Evolutionary conservation across 768 basidiomycete species (phyloP).

Genomic region (Boletus eberwhitei): DNA sequence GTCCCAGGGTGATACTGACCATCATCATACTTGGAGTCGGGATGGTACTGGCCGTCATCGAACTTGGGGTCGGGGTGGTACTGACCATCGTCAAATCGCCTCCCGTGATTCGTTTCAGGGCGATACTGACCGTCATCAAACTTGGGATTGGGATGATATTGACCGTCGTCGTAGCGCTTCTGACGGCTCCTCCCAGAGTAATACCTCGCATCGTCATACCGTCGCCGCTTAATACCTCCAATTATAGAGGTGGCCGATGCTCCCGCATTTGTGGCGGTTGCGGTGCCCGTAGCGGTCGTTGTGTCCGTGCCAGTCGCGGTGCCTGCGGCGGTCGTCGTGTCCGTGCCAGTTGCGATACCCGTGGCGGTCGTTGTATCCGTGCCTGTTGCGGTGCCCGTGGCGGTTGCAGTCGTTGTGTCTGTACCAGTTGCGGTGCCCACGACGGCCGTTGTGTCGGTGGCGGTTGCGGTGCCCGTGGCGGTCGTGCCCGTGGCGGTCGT

Average conservation of each 20-base stretch:
- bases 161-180: slow-evolving; percentile 10
- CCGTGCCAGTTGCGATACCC: neutral
- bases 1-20: slow-evolving; percentile 2
- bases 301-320: neutral
- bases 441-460: too few species aligned
- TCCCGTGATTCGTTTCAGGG: neutral
- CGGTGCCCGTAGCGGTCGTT: neutral
- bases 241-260: neutral
- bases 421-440: neutral
- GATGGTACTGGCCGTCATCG: slow-evolving; percentile 7
- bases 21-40: slow-evolving; percentile 7
- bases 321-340: neutral
- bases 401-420: neutral
- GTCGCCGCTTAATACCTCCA: neutral
- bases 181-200: neutral
- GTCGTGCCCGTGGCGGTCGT: neutral
- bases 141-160: slow-evolving; percentile 7
- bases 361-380: neutral
- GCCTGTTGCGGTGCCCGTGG: neutral
- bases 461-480: too few species aligned
- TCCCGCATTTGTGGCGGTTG: neutral
- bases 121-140: slow-evolving; percentile 18
- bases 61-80: slow-evolving; percentile 5
- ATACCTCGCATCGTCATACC: neutral
- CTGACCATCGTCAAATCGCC: slow-evolving; percentile 13